phyloP scores from a whole-genome alignment of 495 filamentous ascomycete genomes.

The Apodospora peruviana region DNA sequence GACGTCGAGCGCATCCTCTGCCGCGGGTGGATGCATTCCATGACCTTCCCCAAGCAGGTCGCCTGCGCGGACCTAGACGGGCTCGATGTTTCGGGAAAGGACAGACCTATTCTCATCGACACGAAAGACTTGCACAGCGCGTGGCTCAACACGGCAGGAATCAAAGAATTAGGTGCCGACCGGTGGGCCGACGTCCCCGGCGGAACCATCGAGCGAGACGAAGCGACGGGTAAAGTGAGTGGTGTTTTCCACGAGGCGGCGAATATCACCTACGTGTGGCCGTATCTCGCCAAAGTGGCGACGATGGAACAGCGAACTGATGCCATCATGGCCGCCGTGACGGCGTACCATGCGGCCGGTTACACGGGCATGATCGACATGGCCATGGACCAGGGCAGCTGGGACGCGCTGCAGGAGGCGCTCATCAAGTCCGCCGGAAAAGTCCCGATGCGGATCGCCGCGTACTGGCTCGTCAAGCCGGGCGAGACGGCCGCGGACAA shows the following conservation, averaged over 20 bases:
- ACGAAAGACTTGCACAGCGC: slow-evolving; percentile 58
- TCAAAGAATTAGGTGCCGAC: slow-evolving; percentile 46
- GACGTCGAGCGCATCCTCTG: slow-evolving; percentile 47
- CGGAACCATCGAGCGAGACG: slow-evolving; percentile 51
- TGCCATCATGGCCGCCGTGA: slow-evolving; percentile 45
- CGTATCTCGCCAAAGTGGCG: slow-evolving; percentile 47
- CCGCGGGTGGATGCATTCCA: slow-evolving; percentile 57
- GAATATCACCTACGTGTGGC: slow-evolving; percentile 52
- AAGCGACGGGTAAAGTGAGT: slow-evolving; percentile 37
- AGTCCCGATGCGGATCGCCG: slow-evolving; percentile 55
- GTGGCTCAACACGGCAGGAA: slow-evolving; percentile 54
- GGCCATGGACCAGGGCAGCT: slow-evolving; percentile 62
- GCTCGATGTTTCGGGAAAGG: slow-evolving; percentile 40
- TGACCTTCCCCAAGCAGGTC: slow-evolving; percentile 43
- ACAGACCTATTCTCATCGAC: slow-evolving; percentile 56
- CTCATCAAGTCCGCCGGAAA: slow-evolving; percentile 23
- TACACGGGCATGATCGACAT: slow-evolving; percentile 64
- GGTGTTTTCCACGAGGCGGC: slow-evolving; percentile 57
- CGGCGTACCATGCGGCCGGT: slow-evolving; percentile 48
- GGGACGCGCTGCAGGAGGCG: slow-evolving; percentile 50
- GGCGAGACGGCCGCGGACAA: slow-evolving; percentile 34
- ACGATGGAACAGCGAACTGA: slow-evolving; percentile 47
- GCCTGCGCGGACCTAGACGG: slow-evolving; percentile 52
- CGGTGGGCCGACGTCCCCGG: slow-evolving; percentile 47
- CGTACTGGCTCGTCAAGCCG: slow-evolving; percentile 57